A percentile compares a stretch with the other conserved stretches of the same genome.
Conservation (phyloP, 2,329 filamentous ascomycete species). For the Monosporascus sp. region DNA sequence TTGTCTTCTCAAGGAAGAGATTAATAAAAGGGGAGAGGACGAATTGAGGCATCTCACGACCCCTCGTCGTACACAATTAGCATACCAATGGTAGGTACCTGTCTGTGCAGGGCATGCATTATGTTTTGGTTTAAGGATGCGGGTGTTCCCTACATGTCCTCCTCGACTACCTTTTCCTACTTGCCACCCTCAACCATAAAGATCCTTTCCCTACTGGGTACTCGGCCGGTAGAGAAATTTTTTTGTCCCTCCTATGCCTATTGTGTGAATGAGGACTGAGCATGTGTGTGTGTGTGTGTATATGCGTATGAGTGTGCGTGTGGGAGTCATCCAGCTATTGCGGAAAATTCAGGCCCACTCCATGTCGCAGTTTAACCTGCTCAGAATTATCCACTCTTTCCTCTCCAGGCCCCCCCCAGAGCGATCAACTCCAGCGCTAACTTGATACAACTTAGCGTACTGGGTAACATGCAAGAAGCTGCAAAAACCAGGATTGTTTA, state of each 20-base stretch:
- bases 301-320: background rate
- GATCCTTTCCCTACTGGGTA: background rate
- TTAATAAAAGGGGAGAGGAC: background rate
- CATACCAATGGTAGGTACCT: background rate
- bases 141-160: too few relatives aligned
- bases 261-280: background rate
- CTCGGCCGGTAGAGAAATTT: background rate
- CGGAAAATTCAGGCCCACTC: background rate
- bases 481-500: constrained; percentile 13
- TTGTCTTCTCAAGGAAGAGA: background rate
- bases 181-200: background rate
- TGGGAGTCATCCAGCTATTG: background rate
- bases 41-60: background rate
- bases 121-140: too few relatives aligned
- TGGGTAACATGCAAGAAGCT: constrained; percentile 16
- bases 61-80: background rate
- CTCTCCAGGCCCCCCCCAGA: constrained; percentile 15
- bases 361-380: constrained; percentile 10
- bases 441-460: constrained; percentile 17
- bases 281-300: background rate
- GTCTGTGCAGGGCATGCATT: too few relatives aligned
- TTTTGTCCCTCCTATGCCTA: background rate
- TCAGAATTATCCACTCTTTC: constrained; percentile 11
- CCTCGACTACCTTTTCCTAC: background rate
- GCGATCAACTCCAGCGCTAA: constrained; percentile 19